phyloP scores from a whole-genome alignment of 2,329 filamentous ascomycete species.

The Akanthomyces lecanii region DNA sequence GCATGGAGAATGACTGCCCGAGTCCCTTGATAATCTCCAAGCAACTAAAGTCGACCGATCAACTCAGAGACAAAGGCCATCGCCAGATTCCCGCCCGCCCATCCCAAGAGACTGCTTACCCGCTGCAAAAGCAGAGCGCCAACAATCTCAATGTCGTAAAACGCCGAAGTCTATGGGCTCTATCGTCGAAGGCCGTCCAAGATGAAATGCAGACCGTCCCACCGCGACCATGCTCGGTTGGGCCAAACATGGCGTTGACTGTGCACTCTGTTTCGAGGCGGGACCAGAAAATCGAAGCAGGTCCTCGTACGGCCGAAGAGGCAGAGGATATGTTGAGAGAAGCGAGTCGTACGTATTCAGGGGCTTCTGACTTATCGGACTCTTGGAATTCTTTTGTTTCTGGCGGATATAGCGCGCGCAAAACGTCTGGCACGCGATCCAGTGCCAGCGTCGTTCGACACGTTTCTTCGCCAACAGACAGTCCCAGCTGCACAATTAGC shows the following conservation, averaged over 20 bases:
- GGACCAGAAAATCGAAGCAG: neutral
- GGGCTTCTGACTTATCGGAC: neutral
- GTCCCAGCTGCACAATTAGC: neutral
- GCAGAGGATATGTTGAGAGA: constrained; percentile 9
- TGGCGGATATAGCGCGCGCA: neutral
- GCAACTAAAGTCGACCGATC: constrained; percentile 23
- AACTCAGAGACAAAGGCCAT: constrained; percentile 20
- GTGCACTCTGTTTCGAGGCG: neutral
- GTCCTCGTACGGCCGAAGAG: neutral
- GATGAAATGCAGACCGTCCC: neutral
- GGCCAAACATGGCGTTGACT: neutral
- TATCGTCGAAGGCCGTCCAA: neutral
- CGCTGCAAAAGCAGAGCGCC: neutral
- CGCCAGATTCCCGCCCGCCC: neutral
- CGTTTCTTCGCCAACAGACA: constrained; percentile 1
- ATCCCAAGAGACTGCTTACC: neutral
- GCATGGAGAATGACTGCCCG: constrained; percentile 29
- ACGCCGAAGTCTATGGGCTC: constrained; percentile 10
- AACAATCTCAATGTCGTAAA: constrained; percentile 5
- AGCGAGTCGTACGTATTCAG: constrained; percentile 13
- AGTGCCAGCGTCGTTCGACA: neutral
- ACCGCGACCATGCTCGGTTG: neutral
- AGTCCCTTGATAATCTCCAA: constrained; percentile 50
- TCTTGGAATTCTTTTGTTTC: constrained; percentile 17
- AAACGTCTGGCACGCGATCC: neutral